phyloP scores from a whole-genome alignment of 2,329 filamentous ascomycete genomes.

The Xylariaceae sp. region DNA sequence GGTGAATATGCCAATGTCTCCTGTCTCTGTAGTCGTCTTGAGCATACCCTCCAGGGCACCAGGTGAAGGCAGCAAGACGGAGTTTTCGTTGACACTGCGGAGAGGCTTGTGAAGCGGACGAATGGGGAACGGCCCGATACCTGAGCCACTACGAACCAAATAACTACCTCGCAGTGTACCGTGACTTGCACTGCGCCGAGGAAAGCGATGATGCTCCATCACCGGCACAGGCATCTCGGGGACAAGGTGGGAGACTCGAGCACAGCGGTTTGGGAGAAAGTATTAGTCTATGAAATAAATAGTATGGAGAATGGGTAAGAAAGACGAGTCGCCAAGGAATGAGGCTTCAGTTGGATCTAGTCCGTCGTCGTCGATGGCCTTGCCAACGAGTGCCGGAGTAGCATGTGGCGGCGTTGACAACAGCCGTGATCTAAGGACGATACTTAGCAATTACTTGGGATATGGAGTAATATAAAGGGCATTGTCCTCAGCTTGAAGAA shows the following conservation, averaged over 20 bases:
- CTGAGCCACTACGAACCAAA: slow-evolving; percentile 32
- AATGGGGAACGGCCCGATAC: slow-evolving; percentile 27
- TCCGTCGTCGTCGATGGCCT: slow-evolving; percentile 23
- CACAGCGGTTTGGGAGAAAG: slow-evolving; percentile 16
- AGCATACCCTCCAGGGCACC: slow-evolving; percentile 68
- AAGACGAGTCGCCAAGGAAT: slow-evolving; percentile 25
- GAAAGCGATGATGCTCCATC: slow-evolving; percentile 40
- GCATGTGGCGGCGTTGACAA: slow-evolving; percentile 23
- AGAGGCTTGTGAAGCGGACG: slow-evolving; percentile 48
- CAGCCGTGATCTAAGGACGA: slow-evolving; percentile 22
- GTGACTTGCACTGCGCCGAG: slow-evolving; percentile 42
- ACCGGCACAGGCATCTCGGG: slow-evolving; percentile 19
- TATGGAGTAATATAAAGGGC: slow-evolving; percentile 4
- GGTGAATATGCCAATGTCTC: slow-evolving; percentile 67
- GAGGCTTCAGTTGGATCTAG: slow-evolving; percentile 19
- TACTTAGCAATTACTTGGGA: slow-evolving; percentile 19
- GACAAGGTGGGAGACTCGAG: slow-evolving; percentile 16
- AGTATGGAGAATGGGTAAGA: slow-evolving; percentile 33
- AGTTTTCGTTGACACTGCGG: slow-evolving; percentile 51
- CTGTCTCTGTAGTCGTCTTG: slow-evolving; percentile 69
- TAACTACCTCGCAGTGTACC: slow-evolving; percentile 40
- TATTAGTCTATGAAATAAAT: slow-evolving; percentile 37
- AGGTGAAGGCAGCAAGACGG: slow-evolving; percentile 52
- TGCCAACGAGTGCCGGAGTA: slow-evolving; percentile 23
- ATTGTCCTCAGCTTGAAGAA: slow-evolving; percentile 7